Evolutionary conservation across 306 rosid genomes (phyloP).

Genomic region (Sicyos baderoa): DNA sequence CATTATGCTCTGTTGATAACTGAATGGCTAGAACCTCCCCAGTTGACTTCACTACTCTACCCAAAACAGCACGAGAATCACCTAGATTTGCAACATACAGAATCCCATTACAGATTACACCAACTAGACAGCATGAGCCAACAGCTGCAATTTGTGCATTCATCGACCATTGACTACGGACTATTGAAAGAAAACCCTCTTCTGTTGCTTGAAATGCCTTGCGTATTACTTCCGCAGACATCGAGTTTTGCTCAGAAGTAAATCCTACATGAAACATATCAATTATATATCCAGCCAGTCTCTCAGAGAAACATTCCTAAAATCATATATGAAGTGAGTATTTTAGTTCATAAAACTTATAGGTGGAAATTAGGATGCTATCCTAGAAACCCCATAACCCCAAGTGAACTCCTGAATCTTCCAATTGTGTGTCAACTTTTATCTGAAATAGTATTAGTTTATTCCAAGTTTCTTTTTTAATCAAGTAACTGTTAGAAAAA

Average conservation of each 20-base stretch:
- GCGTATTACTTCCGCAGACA: constrained; percentile 69
- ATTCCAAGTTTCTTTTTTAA: too few species aligned
- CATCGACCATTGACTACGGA: constrained; percentile 53
- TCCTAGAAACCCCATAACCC: too few species aligned
- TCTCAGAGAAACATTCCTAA: not conserved
- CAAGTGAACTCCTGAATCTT: too few species aligned
- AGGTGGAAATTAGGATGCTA: too few species aligned
- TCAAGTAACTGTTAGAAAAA: too few species aligned
- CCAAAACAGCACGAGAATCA: constrained; percentile 91
- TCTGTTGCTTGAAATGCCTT: constrained; percentile 91
- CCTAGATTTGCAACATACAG: constrained; percentile 75
- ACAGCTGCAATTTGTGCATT: constrained; percentile 86
- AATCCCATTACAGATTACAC: constrained; percentile 60
- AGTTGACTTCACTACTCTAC: constrained; percentile 62
- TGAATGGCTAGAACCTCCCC: constrained; percentile 74
- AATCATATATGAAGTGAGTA: not conserved
- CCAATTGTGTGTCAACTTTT: too few species aligned
- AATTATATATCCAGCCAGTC: not conserved
- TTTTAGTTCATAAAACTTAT: too few species aligned
- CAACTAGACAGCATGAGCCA: constrained; percentile 87
- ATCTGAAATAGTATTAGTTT: too few species aligned
- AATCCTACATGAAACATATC: constrained; percentile 48
- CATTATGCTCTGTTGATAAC: constrained; percentile 74
- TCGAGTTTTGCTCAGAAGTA: constrained; percentile 65
- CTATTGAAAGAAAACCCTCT: constrained; percentile 70